Evolutionary conservation across 495 filamentous ascomycete species (phyloP).

Genomic region (Terfezia claveryi): DNA sequence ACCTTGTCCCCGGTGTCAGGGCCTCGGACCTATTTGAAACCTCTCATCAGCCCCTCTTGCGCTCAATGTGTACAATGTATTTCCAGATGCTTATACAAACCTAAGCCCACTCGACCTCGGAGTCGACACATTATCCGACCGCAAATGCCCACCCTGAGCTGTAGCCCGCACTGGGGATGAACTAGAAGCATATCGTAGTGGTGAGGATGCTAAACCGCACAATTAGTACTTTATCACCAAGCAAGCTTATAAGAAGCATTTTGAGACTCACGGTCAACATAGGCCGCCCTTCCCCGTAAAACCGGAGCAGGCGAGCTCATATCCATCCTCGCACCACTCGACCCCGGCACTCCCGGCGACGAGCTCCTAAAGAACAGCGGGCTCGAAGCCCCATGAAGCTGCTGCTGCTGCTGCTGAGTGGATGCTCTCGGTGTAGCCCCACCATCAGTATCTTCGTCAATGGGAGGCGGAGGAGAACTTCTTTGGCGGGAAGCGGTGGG

Average conservation of each 20-base stretch:
- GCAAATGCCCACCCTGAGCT: background rate
- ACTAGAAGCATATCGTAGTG: slow-evolving; percentile 16
- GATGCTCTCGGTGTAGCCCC: background rate
- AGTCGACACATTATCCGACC: slow-evolving; percentile 2
- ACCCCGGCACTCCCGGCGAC: background rate
- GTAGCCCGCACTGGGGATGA: slow-evolving; percentile 10
- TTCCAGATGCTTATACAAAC: slow-evolving; percentile 3
- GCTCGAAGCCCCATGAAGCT: background rate
- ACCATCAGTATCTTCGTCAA: background rate
- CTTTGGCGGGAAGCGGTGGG: background rate
- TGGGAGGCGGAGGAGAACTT: background rate
- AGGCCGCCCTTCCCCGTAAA: background rate
- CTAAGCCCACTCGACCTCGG: slow-evolving; percentile 8
- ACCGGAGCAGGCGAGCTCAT: background rate
- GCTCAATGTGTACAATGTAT: slow-evolving; percentile 2
- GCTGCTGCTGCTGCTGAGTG: background rate
- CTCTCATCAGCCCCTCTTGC: background rate
- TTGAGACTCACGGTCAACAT: background rate
- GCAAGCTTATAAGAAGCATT: background rate
- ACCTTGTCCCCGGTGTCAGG: slow-evolving; percentile 6
- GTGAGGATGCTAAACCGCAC: slow-evolving; percentile 12
- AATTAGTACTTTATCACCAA: background rate
- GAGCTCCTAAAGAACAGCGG: background rate
- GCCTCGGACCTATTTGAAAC: background rate
- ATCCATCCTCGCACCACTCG: background rate